A percentile compares a stretch with the other conserved stretches of the same genome.
Conservation (phyloP, 1,139 yeast genomes). For the Lodderomyces margitis region DNA sequence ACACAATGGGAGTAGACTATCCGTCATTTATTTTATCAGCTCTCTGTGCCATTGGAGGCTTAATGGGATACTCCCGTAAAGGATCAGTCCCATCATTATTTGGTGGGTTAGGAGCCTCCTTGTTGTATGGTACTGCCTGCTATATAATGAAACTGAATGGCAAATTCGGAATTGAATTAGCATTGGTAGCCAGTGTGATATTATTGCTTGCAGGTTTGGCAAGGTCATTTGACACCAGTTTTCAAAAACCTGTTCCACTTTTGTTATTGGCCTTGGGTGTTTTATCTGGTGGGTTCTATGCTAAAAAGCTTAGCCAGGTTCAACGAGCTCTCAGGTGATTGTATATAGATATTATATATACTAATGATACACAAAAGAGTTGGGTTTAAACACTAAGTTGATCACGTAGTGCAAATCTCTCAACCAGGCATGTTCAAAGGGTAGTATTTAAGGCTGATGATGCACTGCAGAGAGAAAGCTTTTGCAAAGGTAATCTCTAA, state of each 20-base stretch:
- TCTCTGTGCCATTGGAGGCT: slow-evolving; percentile 71
- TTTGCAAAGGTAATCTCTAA: too few relatives aligned
- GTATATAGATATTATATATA: too few relatives aligned
- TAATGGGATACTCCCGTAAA: slow-evolving; percentile 68
- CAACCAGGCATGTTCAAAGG: too few relatives aligned
- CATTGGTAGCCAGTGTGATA: slow-evolving; percentile 66
- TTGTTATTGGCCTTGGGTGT: slow-evolving; percentile 66
- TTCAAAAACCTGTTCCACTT: slow-evolving; percentile 75
- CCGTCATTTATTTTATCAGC: slow-evolving; percentile 75
- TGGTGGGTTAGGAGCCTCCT: slow-evolving; percentile 72
- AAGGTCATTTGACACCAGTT: slow-evolving; percentile 57
- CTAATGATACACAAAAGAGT: too few relatives aligned
- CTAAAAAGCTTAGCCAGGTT: slow-evolving; percentile 66
- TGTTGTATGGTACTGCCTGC: slow-evolving; percentile 73
- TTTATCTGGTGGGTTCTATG: slow-evolving; percentile 65
- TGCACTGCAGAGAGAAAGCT: too few relatives aligned
- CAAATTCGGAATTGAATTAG: slow-evolving; percentile 78
- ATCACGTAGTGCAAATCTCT: too few relatives aligned
- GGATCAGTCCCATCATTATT: slow-evolving; percentile 76
- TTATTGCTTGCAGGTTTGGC: slow-evolving; percentile 68
- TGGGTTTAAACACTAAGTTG: too few relatives aligned
- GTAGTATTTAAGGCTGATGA: too few relatives aligned
- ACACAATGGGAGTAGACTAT: slow-evolving; percentile 53
- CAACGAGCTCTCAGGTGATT: slow-evolving; percentile 24
- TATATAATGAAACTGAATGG: slow-evolving; percentile 69